phyloP scores from a whole-genome alignment of 176 grass and related monocot genomes.

The Aegilops bicornis region DNA sequence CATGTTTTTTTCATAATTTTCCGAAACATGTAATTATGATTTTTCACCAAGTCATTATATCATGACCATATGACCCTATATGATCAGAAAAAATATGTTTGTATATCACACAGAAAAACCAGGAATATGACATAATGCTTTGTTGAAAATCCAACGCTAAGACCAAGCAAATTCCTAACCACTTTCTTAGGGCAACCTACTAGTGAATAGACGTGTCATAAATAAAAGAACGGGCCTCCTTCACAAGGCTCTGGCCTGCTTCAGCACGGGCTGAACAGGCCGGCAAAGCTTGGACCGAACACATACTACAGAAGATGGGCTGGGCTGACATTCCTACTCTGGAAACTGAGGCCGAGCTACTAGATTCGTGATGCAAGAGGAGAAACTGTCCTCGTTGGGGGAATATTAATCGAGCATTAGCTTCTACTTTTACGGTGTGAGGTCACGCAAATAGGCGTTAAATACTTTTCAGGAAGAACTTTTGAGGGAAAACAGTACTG shows the following conservation, averaged over 20 bases:
- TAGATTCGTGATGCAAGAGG: background rate
- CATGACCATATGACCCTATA: background rate
- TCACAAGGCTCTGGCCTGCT: constrained; percentile 11
- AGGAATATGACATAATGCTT: background rate
- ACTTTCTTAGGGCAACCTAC: background rate
- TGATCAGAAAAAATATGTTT: background rate
- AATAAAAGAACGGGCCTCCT: background rate
- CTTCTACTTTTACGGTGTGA: background rate
- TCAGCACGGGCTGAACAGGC: background rate
- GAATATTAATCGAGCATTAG: background rate
- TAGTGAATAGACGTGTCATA: background rate
- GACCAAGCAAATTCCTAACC: background rate
- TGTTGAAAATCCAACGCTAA: background rate
- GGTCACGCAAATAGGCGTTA: background rate
- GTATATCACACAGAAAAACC: background rate
- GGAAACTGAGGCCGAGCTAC: background rate
- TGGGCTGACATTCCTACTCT: background rate
- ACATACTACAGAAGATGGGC: background rate
- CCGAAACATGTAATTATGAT: background rate
- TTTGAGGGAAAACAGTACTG: background rate
- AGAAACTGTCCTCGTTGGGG: background rate
- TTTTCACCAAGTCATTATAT: background rate
- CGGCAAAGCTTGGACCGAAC: background rate
- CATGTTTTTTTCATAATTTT: too few relatives aligned
- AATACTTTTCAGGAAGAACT: background rate